Evolutionary conservation across 495 filamentous ascomycete species (phyloP).

Genomic region (Penicillium canescens): DNA sequence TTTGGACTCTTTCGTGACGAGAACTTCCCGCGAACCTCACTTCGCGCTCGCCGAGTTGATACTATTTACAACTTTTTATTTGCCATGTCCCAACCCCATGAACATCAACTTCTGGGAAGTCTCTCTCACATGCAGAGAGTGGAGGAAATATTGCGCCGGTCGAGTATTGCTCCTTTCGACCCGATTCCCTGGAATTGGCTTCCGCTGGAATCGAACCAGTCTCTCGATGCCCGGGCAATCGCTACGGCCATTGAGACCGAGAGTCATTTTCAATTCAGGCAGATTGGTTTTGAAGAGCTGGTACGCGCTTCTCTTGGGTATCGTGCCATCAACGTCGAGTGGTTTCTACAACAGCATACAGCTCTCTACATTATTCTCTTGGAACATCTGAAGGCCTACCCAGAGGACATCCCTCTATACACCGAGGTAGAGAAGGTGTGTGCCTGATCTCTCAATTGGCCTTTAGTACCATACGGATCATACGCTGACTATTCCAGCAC

Average conservation of each 20-base stretch:
- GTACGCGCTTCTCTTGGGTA: conserved; percentile 44
- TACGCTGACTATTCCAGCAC: conserved; percentile 20
- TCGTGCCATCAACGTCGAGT: conserved; percentile 30
- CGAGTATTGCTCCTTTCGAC: conserved; percentile 20
- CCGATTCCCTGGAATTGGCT: conserved; percentile 41
- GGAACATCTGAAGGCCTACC: conserved; percentile 35
- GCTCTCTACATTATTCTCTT: conserved; percentile 37
- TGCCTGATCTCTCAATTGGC: not conserved
- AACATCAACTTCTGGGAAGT: conserved; percentile 26
- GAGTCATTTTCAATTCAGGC: conserved; percentile 45
- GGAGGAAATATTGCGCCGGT: conserved; percentile 43
- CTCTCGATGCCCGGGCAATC: conserved; percentile 22
- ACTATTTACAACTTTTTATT: conserved; percentile 37
- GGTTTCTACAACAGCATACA: conserved; percentile 45
- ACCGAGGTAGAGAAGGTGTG: conserved; percentile 39
- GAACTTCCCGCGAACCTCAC: conserved; percentile 34
- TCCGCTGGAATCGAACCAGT: conserved; percentile 25
- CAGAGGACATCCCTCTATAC: conserved; percentile 35
- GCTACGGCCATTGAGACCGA: conserved; percentile 41
- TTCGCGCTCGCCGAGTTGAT: conserved; percentile 31
- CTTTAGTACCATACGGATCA: not conserved
- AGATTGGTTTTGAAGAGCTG: conserved; percentile 41
- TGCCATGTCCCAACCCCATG: conserved; percentile 25
- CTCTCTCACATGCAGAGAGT: conserved; percentile 42
- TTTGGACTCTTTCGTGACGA: conserved; percentile 38